Evolutionary conservation across 352 stramenopile species (phyloP).

Genomic region (Phytophthora litchii): DNA sequence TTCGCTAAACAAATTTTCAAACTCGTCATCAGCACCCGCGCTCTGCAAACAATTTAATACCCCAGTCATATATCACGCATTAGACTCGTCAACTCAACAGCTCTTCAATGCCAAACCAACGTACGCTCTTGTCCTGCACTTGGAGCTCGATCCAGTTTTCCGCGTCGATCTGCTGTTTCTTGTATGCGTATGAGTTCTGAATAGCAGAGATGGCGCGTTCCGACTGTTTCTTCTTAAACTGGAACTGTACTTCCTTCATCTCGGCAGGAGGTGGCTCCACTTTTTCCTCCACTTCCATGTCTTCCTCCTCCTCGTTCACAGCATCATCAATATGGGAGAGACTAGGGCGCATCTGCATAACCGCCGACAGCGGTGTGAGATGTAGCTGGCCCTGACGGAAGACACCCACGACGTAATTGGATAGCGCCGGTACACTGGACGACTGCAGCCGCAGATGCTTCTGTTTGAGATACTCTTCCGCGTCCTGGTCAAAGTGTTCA

Average conservation of each 20-base stretch:
- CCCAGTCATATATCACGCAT: not conserved
- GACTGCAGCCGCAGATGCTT: constrained; percentile 73
- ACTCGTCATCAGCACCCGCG: constrained; percentile 62
- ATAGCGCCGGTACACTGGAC: constrained; percentile 61
- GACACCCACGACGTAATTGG: constrained; percentile 80
- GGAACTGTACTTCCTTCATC: constrained; percentile 85
- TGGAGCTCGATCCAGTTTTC: constrained; percentile 81
- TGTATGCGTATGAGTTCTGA: constrained; percentile 86
- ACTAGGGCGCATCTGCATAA: constrained; percentile 87
- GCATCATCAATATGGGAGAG: constrained; percentile 81
- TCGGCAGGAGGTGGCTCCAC: constrained; percentile 51
- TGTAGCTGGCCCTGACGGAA: constrained; percentile 85
- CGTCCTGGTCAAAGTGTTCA: constrained; percentile 78
- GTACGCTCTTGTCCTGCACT: constrained; percentile 73
- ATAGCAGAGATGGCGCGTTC: constrained; percentile 78
- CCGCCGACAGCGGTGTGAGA: constrained; percentile 64
- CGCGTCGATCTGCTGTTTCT: constrained; percentile 81
- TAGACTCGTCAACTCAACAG: constrained; percentile 4
- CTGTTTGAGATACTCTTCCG: constrained; percentile 83
- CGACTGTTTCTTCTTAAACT: constrained; percentile 90
- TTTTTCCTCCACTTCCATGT: constrained; percentile 63
- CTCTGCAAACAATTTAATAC: constrained; percentile 22
- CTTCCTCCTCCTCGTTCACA: constrained; percentile 69
- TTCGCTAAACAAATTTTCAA: constrained; percentile 87
- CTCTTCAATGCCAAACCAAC: constrained; percentile 18